phyloP scores from a whole-genome alignment of 495 filamentous ascomycete species.

The Penicillium herquei region DNA sequence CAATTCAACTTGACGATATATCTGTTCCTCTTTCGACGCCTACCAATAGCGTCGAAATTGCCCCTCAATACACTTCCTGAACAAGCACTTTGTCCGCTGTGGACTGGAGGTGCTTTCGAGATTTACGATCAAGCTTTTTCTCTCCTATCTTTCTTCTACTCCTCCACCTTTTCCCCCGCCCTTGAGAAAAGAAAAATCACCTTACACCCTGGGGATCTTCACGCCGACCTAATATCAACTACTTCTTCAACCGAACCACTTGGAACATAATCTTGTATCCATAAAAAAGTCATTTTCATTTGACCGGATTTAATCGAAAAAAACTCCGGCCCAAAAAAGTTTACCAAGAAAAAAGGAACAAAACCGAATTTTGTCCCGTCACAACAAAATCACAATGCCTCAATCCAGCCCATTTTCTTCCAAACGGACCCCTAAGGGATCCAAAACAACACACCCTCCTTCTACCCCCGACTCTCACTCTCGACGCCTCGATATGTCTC shows the following conservation, averaged over 20 bases:
- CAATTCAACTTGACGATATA: conserved; percentile 82
- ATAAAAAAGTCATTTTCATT: neutral
- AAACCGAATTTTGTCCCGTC: too few relatives aligned
- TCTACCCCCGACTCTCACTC: conserved; percentile 22
- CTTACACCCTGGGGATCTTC: neutral
- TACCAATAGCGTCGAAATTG: conserved; percentile 44
- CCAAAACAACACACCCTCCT: conserved; percentile 25
- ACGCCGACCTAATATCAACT: neutral
- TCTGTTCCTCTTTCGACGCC: conserved; percentile 57
- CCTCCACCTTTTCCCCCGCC: conserved; percentile 5
- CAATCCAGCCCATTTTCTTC: conserved; percentile 27
- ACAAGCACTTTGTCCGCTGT: conserved; percentile 40
- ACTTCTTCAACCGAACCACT: neutral
- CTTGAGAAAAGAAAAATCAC: neutral
- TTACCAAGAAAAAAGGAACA: conserved; percentile 1
- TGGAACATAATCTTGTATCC: neutral
- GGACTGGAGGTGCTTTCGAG: conserved; percentile 44
- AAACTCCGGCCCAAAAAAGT: neutral
- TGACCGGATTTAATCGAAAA: neutral
- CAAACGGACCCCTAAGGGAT: conserved; percentile 32
- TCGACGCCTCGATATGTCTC: conserved; percentile 16
- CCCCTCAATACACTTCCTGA: conserved; percentile 41
- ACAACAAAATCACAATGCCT: conserved; percentile 15
- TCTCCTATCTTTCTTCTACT: conserved; percentile 9
- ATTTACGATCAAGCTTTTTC: conserved; percentile 19